Conservation (phyloP, 225 moss, liverwort and hornwort species). For the Pseudisothecium myosuroides region DNA sequence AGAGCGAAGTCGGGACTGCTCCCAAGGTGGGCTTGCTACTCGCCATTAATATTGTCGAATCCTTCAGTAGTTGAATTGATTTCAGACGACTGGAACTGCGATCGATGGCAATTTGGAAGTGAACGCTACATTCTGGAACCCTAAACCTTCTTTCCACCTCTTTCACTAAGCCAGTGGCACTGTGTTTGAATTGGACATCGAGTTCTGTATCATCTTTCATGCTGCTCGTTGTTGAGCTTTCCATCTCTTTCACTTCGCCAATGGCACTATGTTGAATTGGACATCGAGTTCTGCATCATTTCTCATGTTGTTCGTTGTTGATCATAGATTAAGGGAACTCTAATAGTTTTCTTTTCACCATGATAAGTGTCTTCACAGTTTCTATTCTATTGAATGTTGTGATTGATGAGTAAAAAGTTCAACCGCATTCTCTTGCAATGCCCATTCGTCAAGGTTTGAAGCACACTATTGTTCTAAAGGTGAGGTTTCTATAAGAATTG, state of each 20-base stretch:
- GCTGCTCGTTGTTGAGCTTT: not conserved
- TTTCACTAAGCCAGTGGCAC: not conserved
- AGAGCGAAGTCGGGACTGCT: constrained; percentile 91
- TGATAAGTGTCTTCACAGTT: not conserved
- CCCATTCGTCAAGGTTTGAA: not conserved
- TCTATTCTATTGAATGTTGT: not conserved
- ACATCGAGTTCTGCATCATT: not conserved
- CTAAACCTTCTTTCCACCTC: not conserved
- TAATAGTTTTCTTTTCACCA: not conserved
- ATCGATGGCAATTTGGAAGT: not conserved
- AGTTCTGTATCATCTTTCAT: not conserved
- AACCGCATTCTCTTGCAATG: not conserved
- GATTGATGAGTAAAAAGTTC: no score
- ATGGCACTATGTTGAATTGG: not conserved
- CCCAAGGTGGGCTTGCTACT: constrained; percentile 52
- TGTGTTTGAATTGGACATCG: not conserved
- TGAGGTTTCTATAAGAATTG: not conserved
- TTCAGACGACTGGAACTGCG: not conserved
- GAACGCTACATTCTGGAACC: not conserved
- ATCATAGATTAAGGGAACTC: not conserved
- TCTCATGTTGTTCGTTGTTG: not conserved
- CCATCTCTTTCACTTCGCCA: not conserved
- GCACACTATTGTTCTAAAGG: not conserved
- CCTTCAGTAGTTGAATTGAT: not conserved
- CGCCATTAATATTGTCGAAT: not conserved